A percentile compares a stretch with the other conserved stretches of the same genome.
These are phyloP conservation scores for Coemansia sp. DNA, from an alignment of 192 early-diverging fungal species.

Conservation along the genomic window DNA sequence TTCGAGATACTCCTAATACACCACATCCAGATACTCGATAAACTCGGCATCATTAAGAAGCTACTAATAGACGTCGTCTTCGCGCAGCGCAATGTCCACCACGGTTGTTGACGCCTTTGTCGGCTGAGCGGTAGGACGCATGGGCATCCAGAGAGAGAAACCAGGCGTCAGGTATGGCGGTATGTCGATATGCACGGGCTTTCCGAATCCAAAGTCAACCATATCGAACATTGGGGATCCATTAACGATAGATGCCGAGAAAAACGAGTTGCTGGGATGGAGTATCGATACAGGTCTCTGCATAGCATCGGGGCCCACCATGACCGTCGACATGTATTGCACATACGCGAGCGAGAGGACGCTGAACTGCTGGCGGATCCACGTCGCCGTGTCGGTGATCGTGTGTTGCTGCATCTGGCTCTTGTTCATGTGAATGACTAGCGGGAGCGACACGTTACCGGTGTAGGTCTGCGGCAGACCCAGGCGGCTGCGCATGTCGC, in stretches of 20 bases:
- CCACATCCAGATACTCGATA: conserved; percentile 18
- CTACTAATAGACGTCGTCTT: conserved; percentile 18
- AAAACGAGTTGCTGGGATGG: conserved; percentile 26
- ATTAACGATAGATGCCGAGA: conserved; percentile 34
- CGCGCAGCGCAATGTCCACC: conserved; percentile 31
- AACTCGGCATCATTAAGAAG: conserved; percentile 26
- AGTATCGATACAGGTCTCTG: conserved; percentile 18
- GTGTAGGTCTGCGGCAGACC: conserved; percentile 18
- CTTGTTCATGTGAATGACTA: conserved; percentile 25
- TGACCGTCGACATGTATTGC: conserved; percentile 4
- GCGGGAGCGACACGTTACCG: conserved; percentile 42
- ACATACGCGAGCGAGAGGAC: conserved; percentile 10
- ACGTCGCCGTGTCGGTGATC: conserved; percentile 33
- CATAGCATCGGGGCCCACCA: conserved; percentile 17
- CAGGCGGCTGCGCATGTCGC: conserved; percentile 34
- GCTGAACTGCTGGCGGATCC: conserved; percentile 22
- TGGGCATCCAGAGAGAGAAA: conserved; percentile 46
- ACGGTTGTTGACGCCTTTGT: not conserved
- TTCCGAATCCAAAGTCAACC: conserved; percentile 29
- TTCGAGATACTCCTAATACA: conserved; percentile 1
- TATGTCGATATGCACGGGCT: conserved; percentile 31
- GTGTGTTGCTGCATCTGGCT: conserved; percentile 9
- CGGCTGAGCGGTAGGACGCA: not conserved
- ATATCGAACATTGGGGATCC: conserved; percentile 27
- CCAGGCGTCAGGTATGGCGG: conserved; percentile 35